Evolutionary conservation across 768 basidiomycete genomes (phyloP).

Genomic region (Leccinum variicolor): DNA sequence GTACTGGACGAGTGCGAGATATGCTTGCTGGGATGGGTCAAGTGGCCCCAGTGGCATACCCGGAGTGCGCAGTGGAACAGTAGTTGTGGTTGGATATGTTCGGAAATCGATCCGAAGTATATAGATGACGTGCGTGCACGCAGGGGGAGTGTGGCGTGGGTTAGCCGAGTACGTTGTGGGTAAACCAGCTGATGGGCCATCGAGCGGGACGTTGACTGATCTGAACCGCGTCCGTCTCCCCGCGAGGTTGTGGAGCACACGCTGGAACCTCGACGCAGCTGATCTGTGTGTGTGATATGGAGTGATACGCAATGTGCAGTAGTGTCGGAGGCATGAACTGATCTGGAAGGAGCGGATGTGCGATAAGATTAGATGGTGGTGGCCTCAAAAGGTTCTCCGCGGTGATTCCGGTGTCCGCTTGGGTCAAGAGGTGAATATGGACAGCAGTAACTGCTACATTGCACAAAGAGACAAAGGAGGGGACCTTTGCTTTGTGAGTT

Average conservation of each 20-base stretch:
- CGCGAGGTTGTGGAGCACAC: slow-evolving; percentile 29
- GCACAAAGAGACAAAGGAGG: slow-evolving; percentile 7
- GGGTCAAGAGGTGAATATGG: not conserved
- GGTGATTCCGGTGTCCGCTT: not conserved
- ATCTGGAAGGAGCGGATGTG: slow-evolving; percentile 12
- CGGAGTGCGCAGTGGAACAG: slow-evolving; percentile 12
- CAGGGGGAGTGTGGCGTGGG: slow-evolving; percentile 18
- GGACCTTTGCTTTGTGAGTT: not conserved
- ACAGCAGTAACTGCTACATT: not conserved
- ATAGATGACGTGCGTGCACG: slow-evolving; percentile 17
- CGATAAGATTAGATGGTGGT: slow-evolving; percentile 32
- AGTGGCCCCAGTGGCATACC: slow-evolving; percentile 19
- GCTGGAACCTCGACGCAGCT: slow-evolving; percentile 27
- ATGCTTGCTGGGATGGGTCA: slow-evolving; percentile 21
- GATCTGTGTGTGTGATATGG: slow-evolving; percentile 20
- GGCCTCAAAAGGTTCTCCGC: not conserved
- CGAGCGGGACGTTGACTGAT: slow-evolving; percentile 12
- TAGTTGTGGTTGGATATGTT: slow-evolving; percentile 1
- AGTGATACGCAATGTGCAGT: slow-evolving; percentile 6
- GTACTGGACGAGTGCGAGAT: slow-evolving; percentile 26
- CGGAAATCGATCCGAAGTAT: slow-evolving; percentile 19
- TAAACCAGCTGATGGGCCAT: slow-evolving; percentile 8
- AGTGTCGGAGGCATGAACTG: slow-evolving; percentile 11
- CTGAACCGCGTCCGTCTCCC: slow-evolving; percentile 11
- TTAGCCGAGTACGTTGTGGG: slow-evolving; percentile 30